Evolutionary conservation across 2,329 filamentous ascomycete genomes (phyloP), one percentile per base, ranked within the genome.

Genomic region (Fusarium buharicum): DNA sequence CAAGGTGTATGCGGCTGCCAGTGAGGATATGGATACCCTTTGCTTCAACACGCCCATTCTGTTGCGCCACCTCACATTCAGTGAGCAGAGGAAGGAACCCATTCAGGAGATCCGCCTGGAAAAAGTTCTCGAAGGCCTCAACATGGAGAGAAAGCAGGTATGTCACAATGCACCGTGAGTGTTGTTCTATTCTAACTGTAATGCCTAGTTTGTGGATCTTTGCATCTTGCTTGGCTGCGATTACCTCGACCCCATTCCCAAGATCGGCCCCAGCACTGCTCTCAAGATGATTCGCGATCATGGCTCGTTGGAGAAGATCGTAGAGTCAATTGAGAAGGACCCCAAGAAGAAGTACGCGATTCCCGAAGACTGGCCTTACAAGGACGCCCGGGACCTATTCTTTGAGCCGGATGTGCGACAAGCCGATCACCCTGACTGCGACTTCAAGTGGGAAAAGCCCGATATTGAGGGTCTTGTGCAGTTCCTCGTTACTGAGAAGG

Each of bases 21-120:
- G 91, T 64, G 95, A 99, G 78, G 95, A 99, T 78, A 99, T 99
- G 95, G 95, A 99, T 74, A 99, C 95, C 0, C 81, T 99, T 51
- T 98, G 94, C 72, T 99, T 99, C 77, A 88, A 97, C 71, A 85
- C 93, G 47, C 95, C 95, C 0, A 93, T 99, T 56, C 80, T 99
- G 41, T 80, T 99, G 64, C 86, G 95, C 45, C 93, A 99, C 78
- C 84, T 99, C 63, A 99, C 95, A 2, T 98, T 97, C 76, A 96
- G 92, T 73, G 95, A 99, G 81, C 93, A 97, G 80, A 86, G 94
- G 64, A 99, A 99, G 78, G 93, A 98, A 75, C 95, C 95, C 0
- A 97, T 99, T 68, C 93, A 96, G 71, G 95, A 99, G 76, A 96
- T 99, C 46, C 89, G 92, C 71, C 79, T 98, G 14, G 89, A 92